Evolutionary conservation across 192 early-diverging fungal genomes (phyloP).

Genomic region (Coemansia sp.): DNA sequence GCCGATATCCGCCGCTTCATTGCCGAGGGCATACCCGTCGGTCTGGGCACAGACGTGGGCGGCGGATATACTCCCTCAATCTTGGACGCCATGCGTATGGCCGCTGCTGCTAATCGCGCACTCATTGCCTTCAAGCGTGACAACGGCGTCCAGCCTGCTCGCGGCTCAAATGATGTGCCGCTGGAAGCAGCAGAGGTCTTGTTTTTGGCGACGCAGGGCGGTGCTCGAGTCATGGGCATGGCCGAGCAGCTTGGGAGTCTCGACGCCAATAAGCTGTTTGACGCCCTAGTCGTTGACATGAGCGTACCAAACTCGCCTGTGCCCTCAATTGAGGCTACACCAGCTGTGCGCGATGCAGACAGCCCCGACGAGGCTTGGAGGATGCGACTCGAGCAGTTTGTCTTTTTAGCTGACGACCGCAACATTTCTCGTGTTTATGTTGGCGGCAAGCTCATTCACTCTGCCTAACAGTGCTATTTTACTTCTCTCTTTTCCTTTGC

Average conservation of each 20-base stretch:
- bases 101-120: constrained; percentile 72
- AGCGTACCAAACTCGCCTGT: constrained; percentile 58
- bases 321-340: constrained; percentile 14
- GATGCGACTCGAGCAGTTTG: constrained; percentile 75
- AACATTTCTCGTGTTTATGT: constrained; percentile 83
- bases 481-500: neutral
- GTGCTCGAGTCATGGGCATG: constrained; percentile 77
- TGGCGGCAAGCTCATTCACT: constrained; percentile 57
- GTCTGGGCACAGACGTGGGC: constrained; percentile 90
- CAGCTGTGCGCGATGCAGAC: constrained; percentile 12
- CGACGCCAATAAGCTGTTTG: constrained; percentile 82
- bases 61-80: constrained; percentile 86
- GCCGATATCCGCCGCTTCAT: constrained; percentile 77
- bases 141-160: neutral
- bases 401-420: constrained; percentile 88
- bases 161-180: constrained; percentile 22
- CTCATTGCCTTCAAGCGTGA: constrained; percentile 31
- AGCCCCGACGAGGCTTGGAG: constrained; percentile 23
- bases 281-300: constrained; percentile 81
- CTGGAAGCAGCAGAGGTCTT: constrained; percentile 70
- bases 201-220: constrained; percentile 89
- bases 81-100: constrained; percentile 81
- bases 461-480: constrained; percentile 7
- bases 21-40: constrained; percentile 73
- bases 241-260: constrained; percentile 79